Conservation (phyloP, 2,329 filamentous ascomycete species). For the Plenodomus biglobosus region DNA sequence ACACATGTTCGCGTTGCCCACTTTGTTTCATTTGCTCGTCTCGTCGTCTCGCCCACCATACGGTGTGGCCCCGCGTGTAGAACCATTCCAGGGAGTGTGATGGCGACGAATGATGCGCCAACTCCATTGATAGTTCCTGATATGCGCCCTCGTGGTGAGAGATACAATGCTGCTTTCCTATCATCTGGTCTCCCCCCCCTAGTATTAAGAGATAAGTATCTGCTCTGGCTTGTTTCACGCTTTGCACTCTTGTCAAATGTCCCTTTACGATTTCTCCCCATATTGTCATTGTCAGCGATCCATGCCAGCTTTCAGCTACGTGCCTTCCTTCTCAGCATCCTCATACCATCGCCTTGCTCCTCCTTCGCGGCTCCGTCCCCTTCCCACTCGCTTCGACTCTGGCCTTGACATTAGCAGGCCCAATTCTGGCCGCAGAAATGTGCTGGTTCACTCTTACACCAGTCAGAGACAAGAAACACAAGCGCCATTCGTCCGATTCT, state of each 20-base stretch:
- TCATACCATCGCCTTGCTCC: constrained; percentile 27
- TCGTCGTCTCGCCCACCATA: constrained; percentile 6
- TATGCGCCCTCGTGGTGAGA: background rate
- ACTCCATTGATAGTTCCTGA: background rate
- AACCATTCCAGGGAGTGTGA: constrained; percentile 14
- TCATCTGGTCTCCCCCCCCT: background rate
- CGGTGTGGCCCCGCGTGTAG: constrained; percentile 21
- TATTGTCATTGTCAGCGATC: constrained; percentile 17
- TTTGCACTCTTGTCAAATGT: constrained; percentile 20
- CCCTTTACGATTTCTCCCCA: constrained; percentile 18
- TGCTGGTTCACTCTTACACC: constrained; percentile 40
- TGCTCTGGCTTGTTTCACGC: constrained; percentile 7
- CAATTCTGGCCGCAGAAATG: constrained; percentile 17
- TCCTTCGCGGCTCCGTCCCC: constrained; percentile 20
- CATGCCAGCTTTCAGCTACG: constrained; percentile 25
- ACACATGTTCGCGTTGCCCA: constrained; percentile 33
- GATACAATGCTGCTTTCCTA: background rate
- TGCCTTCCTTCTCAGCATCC: constrained; percentile 18
- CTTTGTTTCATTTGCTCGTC: constrained; percentile 26
- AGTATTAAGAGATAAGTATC: constrained; percentile 19
- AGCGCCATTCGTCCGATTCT: constrained; percentile 20
- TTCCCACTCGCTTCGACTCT: constrained; percentile 24
- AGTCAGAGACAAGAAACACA: constrained; percentile 21
- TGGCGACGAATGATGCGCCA: constrained; percentile 20
- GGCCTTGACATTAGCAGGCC: constrained; percentile 10